These are phyloP conservation scores for Silene uniflora DNA, from an alignment of 148 eudicot genomes.

Conservation along the genomic window DNA sequence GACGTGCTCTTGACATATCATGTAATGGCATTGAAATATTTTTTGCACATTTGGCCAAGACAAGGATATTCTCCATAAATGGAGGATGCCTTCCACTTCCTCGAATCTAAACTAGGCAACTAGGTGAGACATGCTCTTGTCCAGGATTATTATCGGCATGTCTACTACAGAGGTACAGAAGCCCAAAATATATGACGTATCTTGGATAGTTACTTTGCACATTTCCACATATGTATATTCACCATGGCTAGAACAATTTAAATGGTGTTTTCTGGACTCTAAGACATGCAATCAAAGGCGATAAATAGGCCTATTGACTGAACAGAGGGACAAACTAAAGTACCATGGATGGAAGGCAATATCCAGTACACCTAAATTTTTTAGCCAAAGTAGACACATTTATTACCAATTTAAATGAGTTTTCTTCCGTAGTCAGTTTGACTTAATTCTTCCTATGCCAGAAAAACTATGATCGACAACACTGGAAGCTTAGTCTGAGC, in stretches of 20 bases:
- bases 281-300: not conserved
- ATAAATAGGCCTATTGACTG: not conserved
- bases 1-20: too few relatives aligned
- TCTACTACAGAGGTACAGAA: not conserved
- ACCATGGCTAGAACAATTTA: too few relatives aligned
- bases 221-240: not conserved
- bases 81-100: too few relatives aligned
- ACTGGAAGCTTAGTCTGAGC: not conserved
- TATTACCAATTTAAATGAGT: not conserved
- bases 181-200: too few relatives aligned
- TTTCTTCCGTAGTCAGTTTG: not conserved
- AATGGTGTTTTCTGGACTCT: not conserved
- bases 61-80: too few relatives aligned
- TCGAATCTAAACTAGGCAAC: too few relatives aligned
- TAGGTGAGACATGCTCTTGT: too few relatives aligned
- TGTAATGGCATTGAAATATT: too few relatives aligned
- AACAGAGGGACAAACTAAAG: not conserved
- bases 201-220: not conserved
- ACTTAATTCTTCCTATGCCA: not conserved
- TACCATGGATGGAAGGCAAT: not conserved
- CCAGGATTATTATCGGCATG: too few relatives aligned
- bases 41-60: too few relatives aligned
- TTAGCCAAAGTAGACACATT: not conserved
- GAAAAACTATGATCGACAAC: not conserved
- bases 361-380: not conserved